Evolutionary conservation across 192 early-diverging fungal species (phyloP), one percentile per base, ranked within the genome.

Genomic region (Funneliformis mosseae): DNA sequence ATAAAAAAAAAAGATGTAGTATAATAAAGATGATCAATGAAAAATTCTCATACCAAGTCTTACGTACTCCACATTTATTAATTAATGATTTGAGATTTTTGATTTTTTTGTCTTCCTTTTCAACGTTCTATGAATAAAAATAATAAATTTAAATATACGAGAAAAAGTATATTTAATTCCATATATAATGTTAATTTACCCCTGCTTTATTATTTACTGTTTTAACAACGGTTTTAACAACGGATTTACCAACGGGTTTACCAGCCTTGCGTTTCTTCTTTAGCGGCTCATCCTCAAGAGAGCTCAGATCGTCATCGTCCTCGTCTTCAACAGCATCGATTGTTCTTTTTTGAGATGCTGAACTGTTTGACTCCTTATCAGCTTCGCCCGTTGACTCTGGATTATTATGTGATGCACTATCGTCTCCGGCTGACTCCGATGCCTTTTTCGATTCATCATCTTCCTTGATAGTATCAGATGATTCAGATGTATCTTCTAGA

Each of bases 1-100:
- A 23, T 63, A 59, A 38, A 9, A n/a, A 12, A 25, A 5, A n/a
- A 10, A n/a, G 18, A 5, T 60, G 23, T 39, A 12, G 0, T 28
- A 50, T 21, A 27, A 5, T 25, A 38, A 2, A 18, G 14, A 41
- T 62, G 0, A 25, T 42, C 10, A 11, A 25, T 5, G 14, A 42
- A 1, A 21, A 41, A 27, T 41, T n/a, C 7, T 62, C 18, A 25
- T 76, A 76, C 74, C 74, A 76, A 33, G 38, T 38, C 62, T 76
- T 76, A 38, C 74, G 74, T 25, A 76, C 74, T 4, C 74, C 74
- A 59, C 74, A 76, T 59, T 76, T 60, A 21, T 39, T 8, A 62
- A 76, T 63, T 23, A 43, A 76, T 3, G 39, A 11, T 11, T 76
- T 76, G 1, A 76, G 7, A 50, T 62, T 9, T 46, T 76, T 76